Evolutionary conservation across 2,329 filamentous ascomycete species (phyloP), one percentile per base, ranked within the genome.

Genomic region (Didymella keratinophila): DNA sequence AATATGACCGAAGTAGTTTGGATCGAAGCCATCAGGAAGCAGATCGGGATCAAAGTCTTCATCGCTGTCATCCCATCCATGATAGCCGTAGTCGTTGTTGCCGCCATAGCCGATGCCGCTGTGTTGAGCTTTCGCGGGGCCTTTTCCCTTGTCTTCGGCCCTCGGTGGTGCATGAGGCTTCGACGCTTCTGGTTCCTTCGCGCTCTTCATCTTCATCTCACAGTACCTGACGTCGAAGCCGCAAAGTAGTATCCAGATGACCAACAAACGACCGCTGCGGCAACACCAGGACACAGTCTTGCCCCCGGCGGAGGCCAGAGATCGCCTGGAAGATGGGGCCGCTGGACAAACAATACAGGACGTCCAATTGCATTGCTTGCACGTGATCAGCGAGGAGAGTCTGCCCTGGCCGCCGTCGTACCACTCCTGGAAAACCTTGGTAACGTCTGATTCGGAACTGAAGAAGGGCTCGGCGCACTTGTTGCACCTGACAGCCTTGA

Each of bases 221-320:
- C 51, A 46, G 11, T 54, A 58, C n/a, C 9, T 25, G 12, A 66
- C 50, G 56, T 80, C 78, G 42, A 75, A 76, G 16, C 72, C 72
- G 46, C 72, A 78, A 8, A 80, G 69, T 1, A 79, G 52, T 4
- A 70, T 60, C 76, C 76, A 80, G 41, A 78, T 71, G 16, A 75
- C 30, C 50, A 75, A 69, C 11, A 76, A 25, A 8, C 72, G 67
- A 16, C 73, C 74, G 4, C 60, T 47, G 23, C 65, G 63, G 56
- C 77, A 79, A 61, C 77, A 78, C 76, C 75, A 78, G 11, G 60
- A 57, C 8, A 70, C 39, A 7, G 65, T 54, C 10, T 50, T 64
- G 4, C 54, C 56, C 3, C 53, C 18, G 10, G 63, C 42, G 14
- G 27, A 46, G 20, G 56, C 37, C n/a, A 18, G 37, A 2, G 57